Base-by-base conservation (phyloP, 495 filamentous ascomycete genomes). In the Parachaetomium inaequale region DNA sequence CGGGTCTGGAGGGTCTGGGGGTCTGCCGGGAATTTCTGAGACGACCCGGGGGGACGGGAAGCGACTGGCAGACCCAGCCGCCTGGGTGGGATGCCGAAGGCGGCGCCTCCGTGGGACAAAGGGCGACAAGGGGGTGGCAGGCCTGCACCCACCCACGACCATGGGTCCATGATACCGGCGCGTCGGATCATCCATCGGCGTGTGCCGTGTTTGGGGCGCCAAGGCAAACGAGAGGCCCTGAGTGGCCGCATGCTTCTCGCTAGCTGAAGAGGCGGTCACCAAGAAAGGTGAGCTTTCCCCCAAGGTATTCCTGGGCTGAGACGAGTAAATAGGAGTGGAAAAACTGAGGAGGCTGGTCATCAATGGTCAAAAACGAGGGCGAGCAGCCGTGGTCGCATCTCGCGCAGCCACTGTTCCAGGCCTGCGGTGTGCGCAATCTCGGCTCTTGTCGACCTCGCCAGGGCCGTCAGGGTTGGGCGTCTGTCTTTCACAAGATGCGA, bases 51-150 rank as follows among this genome's bases (percentile, higher is more conserved):
- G 54, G 38, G 6, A 29, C 36, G 38, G 32, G 31, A 26, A 31
- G 34, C 34, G 52, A 11, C 0, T 19, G 2, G 32, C 25, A 32
- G 58, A 45, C 58, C 58, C 58, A 55, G 58, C 40, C 17, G 50
- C 14, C 19, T 61, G 58, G 58, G 58, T 55, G 58, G 21, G 49
- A 43, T 60, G 58, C 49, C 58, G 47, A 60, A 60, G 11, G n/a
- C 58, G 58, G 58, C 50, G 49, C 7, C 38, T 17, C 5, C 12
- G 42, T 23, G 42, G 19, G 19, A 17, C 40, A 46, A 7, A 46
- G 42, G 19, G 42, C 19, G 19, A 46, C 42, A 46, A 29, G 26
- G 36, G 49, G 38, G 10, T 7, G 3, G 19, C 29, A 26, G 28
- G 10, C 31, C 19, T 21, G 47, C 32, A 53, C 34, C 46, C 58